Base-by-base conservation (phyloP, 768 basidiomycete genomes). In the Amanita subjunquillea region DNA sequence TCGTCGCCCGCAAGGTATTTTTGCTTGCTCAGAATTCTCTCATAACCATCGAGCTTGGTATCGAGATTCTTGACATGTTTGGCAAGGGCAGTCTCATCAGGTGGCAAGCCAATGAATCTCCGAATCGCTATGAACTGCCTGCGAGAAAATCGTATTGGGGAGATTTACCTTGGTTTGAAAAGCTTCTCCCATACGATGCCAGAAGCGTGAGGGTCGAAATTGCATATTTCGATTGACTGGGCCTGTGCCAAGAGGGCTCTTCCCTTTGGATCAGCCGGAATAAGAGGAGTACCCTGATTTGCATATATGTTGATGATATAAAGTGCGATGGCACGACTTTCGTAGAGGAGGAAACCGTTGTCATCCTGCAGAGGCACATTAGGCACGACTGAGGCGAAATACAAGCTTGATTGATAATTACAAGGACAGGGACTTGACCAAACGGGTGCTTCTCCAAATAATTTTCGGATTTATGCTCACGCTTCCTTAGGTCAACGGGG, bases 291-390 rank as follows among this genome's bases (percentile, higher is more conserved):
- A 34, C 80, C 81, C 57, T 80, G 73, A 46, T 65, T 41, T 0
- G 73, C 62, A 56, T 82, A 78, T 59, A 83, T 85, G 54, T 64
- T 64, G 25, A 70, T 74, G 56, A 85, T 62, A 63, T 85, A 87
- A 15, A 80, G 76, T 5, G 60, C 62, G 48, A 86, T 84, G 0
- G 82, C 82, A 30, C 82, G 78, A 38, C 74, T 76, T 59, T 84
- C 83, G 65, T 75, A 85, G 15, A 88, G 58, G 53, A 76, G 65
- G 61, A 85, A 78, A 3, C 81, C 83, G 41, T 80, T 80, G 23
- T 85, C 82, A 46, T 80, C 70, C 74, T 77, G 45, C n/a, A 29
- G 22, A 20, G 3, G 22, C 4, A 4, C 10, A 8, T 41, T 41
- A 27, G 13, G 32, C 32, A 34, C 32, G 20, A 20, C 12, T 32